These are phyloP conservation scores for Emmonsiellopsis sp. DNA, from an alignment of 2,329 filamentous ascomycete species.

Conservation along the genomic window DNA sequence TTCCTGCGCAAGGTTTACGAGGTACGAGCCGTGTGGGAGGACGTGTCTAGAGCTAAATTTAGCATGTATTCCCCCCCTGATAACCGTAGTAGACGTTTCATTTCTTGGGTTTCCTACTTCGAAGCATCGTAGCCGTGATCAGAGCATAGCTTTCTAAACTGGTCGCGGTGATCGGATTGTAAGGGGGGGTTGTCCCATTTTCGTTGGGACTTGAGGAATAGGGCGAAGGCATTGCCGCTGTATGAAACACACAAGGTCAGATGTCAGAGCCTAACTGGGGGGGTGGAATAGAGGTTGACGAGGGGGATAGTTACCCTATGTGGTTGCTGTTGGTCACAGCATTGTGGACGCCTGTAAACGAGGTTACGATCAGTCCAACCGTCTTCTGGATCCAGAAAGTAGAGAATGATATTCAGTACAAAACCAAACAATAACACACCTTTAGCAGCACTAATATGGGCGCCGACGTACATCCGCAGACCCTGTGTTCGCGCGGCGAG, in stretches of 20 bases:
- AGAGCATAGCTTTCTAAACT: conserved; percentile 61
- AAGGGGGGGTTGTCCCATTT: conserved; percentile 86
- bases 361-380: not conserved
- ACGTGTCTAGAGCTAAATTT: conserved; percentile 44
- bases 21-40: conserved; percentile 89
- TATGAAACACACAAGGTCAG: conserved; percentile 14
- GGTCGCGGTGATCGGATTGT: conserved; percentile 53
- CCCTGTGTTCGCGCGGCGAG: conserved; percentile 60
- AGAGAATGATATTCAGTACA: not conserved
- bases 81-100: not conserved
- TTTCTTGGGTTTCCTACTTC: conserved; percentile 28
- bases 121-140: conserved; percentile 61
- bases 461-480: conserved; percentile 77
- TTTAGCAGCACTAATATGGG: conserved; percentile 83
- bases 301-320: conserved; percentile 47
- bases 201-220: conserved; percentile 92
- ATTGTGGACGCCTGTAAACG: conserved; percentile 68
- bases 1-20: conserved; percentile 86
- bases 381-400: not conserved
- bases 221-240: conserved; percentile 80
- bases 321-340: conserved; percentile 66
- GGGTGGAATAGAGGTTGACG: not conserved
- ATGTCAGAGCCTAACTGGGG: not conserved
- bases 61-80: conserved; percentile 1
- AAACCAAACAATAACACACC: conserved; percentile 41